Evolutionary conservation across 2,329 filamentous ascomycete genomes (phyloP).

Genomic region (Pezicula neosporulosa): DNA sequence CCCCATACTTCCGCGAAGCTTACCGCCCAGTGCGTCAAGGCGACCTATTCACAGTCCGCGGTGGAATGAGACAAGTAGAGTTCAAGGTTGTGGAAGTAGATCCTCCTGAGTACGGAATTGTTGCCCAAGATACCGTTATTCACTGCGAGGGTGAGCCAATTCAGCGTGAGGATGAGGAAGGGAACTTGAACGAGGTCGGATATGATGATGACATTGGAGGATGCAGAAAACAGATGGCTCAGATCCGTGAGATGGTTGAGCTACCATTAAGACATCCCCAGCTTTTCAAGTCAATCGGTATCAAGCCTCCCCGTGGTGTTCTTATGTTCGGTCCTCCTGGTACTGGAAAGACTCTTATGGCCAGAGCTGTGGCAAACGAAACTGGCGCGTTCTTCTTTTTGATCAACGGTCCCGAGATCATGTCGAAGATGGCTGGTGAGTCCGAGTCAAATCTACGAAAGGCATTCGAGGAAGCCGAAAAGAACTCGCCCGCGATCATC

Average conservation of each 20-base stretch:
- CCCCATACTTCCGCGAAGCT: conserved; percentile 98
- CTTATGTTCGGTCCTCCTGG: conserved; percentile 94
- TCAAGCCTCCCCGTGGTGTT: conserved; percentile 98
- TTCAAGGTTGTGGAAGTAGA: conserved; percentile 99
- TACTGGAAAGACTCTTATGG: conserved; percentile 99
- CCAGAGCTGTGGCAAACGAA: conserved; percentile 96
- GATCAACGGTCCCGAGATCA: conserved; percentile 99
- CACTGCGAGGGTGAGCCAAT: conserved; percentile 98
- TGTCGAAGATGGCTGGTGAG: conserved; percentile 99
- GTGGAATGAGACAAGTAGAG: conserved; percentile 98
- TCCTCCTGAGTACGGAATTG: conserved; percentile 96
- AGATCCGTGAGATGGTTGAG: conserved; percentile 98
- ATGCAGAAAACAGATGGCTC: conserved; percentile 99
- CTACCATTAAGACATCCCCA: conserved; percentile 94
- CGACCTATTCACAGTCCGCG: conserved; percentile 94
- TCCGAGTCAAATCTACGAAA: conserved; percentile 97
- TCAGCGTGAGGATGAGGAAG: conserved; percentile 97
- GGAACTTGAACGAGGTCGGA: conserved; percentile 97
- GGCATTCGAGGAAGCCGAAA: conserved; percentile 99
- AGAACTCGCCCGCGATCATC: conserved; percentile 98
- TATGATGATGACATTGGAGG: conserved; percentile 99
- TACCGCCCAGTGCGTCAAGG: conserved; percentile 97
- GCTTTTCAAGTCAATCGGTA: conserved; percentile 99
- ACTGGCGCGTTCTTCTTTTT: conserved; percentile 99
- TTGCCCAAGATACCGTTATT: conserved; percentile 97